Evolutionary conservation across 2,329 filamentous ascomycete genomes (phyloP), one percentile per base, ranked within the genome.

Genomic region (Blastomyces silverae): DNA sequence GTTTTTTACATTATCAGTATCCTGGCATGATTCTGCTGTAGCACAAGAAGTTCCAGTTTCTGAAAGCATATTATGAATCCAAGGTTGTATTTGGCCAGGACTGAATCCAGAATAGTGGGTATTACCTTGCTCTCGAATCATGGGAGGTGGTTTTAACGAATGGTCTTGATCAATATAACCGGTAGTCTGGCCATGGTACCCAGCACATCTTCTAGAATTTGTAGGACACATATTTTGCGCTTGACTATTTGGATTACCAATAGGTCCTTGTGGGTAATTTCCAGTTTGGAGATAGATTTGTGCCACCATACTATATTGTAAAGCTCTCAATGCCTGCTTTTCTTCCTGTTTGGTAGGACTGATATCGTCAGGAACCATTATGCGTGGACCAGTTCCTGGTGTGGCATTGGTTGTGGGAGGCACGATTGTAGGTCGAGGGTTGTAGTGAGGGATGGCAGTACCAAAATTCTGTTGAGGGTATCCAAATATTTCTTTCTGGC

Each of bases 311-410:
- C 17, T 48, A n/a, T 46, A 61, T 63, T 66, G 58, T 34, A 62
- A 31, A 20, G 37, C 48, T 53, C 48, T 52, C 42, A 60, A 31
- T 3, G 63, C n/a, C 15, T 66, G 61, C 28, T 67, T 67, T 46
- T 68, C 65, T 48, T 69, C 67, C 13, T 69, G 67, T 48, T 69
- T 69, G 2, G 67, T 61, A 31, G 67, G 67, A 31, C 66, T 69
- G 13, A 68, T 31, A 63, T 66, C 66, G 34, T 69, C 65, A 10
- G 67, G 67, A 15, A 64, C 65, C 52, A 67, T 61, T 3, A 66
- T 22, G 31, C 61, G 66, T 7, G 64, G 62, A 25, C 64, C 64
- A 61, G 28, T 63, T 63, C 37, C 50, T 42, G n/a, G 61, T 3
- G 61, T 34, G n/a, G 20, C 61, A 46, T 25, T 37, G 6, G 2